A percentile compares a stretch with the other conserved stretches of the same genome.
These are phyloP conservation scores for Phytophthora brassicae DNA, from an alignment of 352 stramenopile genomes.

Conservation along the genomic window DNA sequence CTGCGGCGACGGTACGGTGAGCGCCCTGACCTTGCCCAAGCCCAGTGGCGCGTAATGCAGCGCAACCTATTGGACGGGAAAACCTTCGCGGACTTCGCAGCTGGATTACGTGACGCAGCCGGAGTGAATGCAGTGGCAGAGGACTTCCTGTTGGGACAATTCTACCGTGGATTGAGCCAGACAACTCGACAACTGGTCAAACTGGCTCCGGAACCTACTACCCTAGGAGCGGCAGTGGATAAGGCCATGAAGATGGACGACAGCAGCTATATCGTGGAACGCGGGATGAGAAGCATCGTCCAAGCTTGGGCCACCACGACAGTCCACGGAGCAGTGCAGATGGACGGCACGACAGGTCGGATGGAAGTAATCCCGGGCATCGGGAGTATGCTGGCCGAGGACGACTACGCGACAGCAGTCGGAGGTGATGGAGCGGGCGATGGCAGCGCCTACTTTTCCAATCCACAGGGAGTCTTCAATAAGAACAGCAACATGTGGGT, in stretches of 20 bases:
- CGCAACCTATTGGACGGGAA: neutral
- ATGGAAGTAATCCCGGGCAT: too few relatives aligned
- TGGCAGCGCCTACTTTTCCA: too few relatives aligned
- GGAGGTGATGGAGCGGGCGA: too few relatives aligned
- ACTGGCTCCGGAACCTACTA: neutral
- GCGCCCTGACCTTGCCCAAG: neutral
- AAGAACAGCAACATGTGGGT: too few relatives aligned
- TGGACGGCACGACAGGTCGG: too few relatives aligned
- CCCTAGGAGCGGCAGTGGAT: neutral
- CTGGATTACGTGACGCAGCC: neutral
- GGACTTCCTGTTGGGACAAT: neutral
- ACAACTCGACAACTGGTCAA: neutral
- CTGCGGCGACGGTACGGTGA: neutral
- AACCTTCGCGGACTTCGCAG: neutral
- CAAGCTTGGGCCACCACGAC: neutral
- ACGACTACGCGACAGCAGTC: too few relatives aligned
- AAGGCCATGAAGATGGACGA: slow-evolving; percentile 1
- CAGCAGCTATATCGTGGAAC: neutral
- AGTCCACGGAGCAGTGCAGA: too few relatives aligned
- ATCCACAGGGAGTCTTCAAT: too few relatives aligned
- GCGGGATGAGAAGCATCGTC: slow-evolving; percentile 2
- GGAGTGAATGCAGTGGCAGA: neutral
- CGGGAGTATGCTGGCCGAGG: too few relatives aligned
- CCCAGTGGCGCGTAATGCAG: neutral
- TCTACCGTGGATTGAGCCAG: neutral